Conservation (phyloP, 345 rosid genomes). For the Raphanus sativus region DNA sequence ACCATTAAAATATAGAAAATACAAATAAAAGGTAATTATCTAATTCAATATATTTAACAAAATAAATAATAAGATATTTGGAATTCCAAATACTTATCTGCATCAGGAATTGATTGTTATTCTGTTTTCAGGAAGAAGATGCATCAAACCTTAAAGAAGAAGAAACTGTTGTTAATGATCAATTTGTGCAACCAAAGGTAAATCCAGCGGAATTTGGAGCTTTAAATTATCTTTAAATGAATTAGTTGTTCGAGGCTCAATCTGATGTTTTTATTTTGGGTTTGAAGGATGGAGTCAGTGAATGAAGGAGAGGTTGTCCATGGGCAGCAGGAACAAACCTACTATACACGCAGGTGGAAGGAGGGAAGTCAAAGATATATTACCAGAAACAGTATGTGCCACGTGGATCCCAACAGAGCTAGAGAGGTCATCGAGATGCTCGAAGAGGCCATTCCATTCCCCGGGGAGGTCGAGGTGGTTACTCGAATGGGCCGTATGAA, state of each 20-base stretch:
- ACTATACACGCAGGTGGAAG: conserved; percentile 34
- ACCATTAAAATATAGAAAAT: too few relatives aligned
- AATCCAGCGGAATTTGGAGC: background rate
- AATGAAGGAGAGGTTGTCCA: conserved; percentile 46
- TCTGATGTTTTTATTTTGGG: background rate
- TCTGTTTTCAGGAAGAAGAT: conserved; percentile 46
- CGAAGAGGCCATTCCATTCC: conserved; percentile 1
- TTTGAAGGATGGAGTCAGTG: conserved; percentile 50
- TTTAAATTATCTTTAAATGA: background rate
- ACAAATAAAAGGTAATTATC: too few relatives aligned
- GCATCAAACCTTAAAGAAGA: conserved; percentile 39
- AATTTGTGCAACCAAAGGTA: conserved; percentile 51
- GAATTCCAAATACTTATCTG: too few relatives aligned
- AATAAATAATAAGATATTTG: too few relatives aligned
- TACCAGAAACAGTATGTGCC: conserved; percentile 45
- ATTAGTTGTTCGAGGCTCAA: background rate
- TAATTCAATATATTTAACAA: too few relatives aligned
- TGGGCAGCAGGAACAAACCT: conserved; percentile 46
- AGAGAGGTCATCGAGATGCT: conserved; percentile 54
- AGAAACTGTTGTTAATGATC: conserved; percentile 43
- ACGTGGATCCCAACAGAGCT: conserved; percentile 63
- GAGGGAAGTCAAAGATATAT: conserved; percentile 35
- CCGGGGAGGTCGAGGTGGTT: too few relatives aligned
- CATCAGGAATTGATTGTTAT: too few relatives aligned
- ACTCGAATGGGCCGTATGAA: too few relatives aligned